Conservation (phyloP, 768 basidiomycete genomes). For the Macrolepiota dolichaula region DNA sequence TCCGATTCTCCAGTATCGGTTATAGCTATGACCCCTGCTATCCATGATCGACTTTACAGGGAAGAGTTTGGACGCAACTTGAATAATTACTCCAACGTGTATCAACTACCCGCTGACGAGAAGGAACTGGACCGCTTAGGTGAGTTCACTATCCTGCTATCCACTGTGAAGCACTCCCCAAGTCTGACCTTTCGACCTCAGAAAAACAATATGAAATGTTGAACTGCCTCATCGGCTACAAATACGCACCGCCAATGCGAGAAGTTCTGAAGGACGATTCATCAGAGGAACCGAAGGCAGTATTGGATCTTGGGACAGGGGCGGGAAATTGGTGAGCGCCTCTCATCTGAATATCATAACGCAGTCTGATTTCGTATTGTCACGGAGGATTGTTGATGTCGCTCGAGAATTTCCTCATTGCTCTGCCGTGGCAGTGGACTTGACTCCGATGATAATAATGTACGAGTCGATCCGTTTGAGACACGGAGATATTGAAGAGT, state of each 20-base stretch:
- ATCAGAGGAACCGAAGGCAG: slow-evolving; percentile 55
- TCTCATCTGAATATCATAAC: not conserved
- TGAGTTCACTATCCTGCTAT: slow-evolving; percentile 26
- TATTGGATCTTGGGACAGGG: slow-evolving; percentile 77
- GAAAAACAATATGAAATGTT: slow-evolving; percentile 71
- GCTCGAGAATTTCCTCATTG: slow-evolving; percentile 71
- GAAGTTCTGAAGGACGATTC: slow-evolving; percentile 53
- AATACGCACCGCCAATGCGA: slow-evolving; percentile 56
- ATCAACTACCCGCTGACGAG: slow-evolving; percentile 74
- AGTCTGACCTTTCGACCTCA: slow-evolving; percentile 22
- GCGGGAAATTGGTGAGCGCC: slow-evolving; percentile 64
- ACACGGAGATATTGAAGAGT: slow-evolving; percentile 3
- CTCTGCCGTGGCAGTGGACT: slow-evolving; percentile 69
- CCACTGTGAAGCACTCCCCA: not conserved
- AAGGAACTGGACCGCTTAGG: slow-evolving; percentile 71
- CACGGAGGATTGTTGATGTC: slow-evolving; percentile 67
- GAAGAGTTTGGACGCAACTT: slow-evolving; percentile 67
- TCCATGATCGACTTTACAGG: slow-evolving; percentile 55
- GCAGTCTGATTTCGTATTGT: not conserved
- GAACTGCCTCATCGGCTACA: slow-evolving; percentile 55
- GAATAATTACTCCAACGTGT: slow-evolving; percentile 79
- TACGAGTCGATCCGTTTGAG: slow-evolving; percentile 29
- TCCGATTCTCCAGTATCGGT: slow-evolving; percentile 67
- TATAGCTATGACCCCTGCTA: slow-evolving; percentile 61
- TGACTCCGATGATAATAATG: slow-evolving; percentile 76